Evolutionary conservation across 768 basidiomycete genomes (phyloP).

Genomic region (Termitomyces bulborhizus): DNA sequence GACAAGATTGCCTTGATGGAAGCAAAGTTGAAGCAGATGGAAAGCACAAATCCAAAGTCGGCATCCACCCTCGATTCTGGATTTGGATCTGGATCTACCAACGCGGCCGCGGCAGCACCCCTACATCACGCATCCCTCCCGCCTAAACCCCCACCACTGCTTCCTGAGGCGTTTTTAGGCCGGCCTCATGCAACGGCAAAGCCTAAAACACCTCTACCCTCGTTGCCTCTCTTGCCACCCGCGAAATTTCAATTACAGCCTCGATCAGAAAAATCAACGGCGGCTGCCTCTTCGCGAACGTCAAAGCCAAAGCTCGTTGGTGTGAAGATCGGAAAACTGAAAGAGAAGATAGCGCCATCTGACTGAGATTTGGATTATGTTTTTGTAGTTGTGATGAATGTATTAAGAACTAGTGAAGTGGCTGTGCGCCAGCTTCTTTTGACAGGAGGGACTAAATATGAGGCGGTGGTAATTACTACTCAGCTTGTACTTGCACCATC

Average conservation of each 20-base stretch:
- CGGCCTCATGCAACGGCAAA: constrained; percentile 9
- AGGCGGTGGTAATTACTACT: background rate
- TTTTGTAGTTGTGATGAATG: background rate
- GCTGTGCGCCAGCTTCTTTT: background rate
- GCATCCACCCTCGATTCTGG: constrained; percentile 6
- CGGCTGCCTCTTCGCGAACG: constrained; percentile 2
- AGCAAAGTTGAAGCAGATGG: constrained; percentile 86
- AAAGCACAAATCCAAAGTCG: constrained; percentile 29
- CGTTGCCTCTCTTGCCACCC: constrained; percentile 17
- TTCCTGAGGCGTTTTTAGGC: constrained; percentile 15
- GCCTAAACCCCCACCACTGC: constrained; percentile 31
- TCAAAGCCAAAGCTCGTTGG: constrained; percentile 27
- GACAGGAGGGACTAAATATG: too few species aligned
- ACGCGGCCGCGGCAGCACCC: constrained; percentile 4
- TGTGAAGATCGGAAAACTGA: constrained; percentile 33
- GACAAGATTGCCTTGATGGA: constrained; percentile 95
- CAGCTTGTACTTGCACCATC: background rate
- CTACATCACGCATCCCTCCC: constrained; percentile 35
- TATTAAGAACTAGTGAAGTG: background rate
- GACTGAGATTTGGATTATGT: background rate
- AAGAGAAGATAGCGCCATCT: constrained; percentile 18
- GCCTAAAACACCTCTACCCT: constrained; percentile 17
- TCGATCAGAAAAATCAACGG: constrained; percentile 1
- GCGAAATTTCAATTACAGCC: constrained; percentile 7
- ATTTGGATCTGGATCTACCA: background rate